phyloP scores from a whole-genome alignment of 805 yeast species.

The Spathaspora boniae region DNA sequence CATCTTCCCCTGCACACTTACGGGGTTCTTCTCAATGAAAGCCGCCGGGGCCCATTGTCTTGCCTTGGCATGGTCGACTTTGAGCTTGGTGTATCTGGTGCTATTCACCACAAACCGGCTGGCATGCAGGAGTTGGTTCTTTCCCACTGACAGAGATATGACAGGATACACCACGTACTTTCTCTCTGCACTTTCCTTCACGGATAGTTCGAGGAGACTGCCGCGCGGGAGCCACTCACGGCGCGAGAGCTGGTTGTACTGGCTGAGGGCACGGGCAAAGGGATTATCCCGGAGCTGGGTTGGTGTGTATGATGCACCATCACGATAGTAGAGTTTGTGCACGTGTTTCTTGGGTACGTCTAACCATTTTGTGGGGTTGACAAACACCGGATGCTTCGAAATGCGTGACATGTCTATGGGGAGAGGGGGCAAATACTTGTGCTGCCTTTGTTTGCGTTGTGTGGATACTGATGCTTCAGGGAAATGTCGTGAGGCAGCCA shows the following conservation, averaged over 20 bases:
- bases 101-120: no score
- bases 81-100: no score
- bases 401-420: conserved; percentile 20
- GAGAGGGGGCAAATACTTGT: no score
- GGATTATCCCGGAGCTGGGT: conserved; percentile 21
- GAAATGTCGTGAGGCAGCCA: not conserved
- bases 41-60: no score
- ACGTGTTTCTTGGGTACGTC: conserved; percentile 19
- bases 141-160: no score
- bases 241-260: conserved; percentile 15
- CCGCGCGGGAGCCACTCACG: conserved; percentile 20
- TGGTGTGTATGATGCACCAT: conserved; percentile 19
- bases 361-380: conserved; percentile 28
- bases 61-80: no score
- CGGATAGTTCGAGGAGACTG: conserved; percentile 14
- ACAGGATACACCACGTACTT: no score
- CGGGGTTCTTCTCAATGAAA: conserved; percentile 7
- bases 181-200: no score
- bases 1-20: conserved; percentile 12
- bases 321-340: conserved; percentile 17
- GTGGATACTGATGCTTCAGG: not conserved
- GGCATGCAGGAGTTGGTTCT: no score
- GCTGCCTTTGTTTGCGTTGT: no score
- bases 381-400: conserved; percentile 28
- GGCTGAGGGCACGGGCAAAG: conserved; percentile 21